These are phyloP conservation scores for Vitis amurensis DNA, from an alignment of 164 flowering plant species.

Conservation along the genomic window DNA sequence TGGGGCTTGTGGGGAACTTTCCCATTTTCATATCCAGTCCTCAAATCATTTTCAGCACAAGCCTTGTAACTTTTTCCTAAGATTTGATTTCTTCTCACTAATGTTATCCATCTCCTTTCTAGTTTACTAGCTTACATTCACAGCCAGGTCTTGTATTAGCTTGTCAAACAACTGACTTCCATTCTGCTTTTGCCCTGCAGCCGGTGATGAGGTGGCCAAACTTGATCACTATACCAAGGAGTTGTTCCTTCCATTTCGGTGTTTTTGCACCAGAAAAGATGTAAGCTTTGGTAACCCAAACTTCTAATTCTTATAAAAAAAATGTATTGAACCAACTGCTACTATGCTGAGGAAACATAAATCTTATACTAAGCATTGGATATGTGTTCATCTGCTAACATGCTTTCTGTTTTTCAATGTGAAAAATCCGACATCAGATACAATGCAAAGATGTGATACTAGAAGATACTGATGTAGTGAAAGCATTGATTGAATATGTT, in stretches of 20 bases:
- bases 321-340: background rate
- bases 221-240: constrained; percentile 35
- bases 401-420: background rate
- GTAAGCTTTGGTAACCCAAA: constrained; percentile 23
- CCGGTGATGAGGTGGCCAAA: constrained; percentile 3
- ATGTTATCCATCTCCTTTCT: too few relatives aligned
- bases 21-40: too few relatives aligned
- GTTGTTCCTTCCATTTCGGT: constrained; percentile 53
- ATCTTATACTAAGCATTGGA: background rate
- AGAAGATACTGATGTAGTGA: constrained; percentile 50
- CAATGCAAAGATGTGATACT: constrained; percentile 48
- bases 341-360: too few relatives aligned
- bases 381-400: background rate
- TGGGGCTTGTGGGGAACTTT: too few relatives aligned
- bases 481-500: constrained; percentile 43
- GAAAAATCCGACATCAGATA: constrained; percentile 28
- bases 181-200: constrained; percentile 18
- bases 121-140: too few relatives aligned
- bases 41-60: too few relatives aligned
- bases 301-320: background rate
- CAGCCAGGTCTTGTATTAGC: too few relatives aligned
- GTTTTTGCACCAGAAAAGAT: constrained; percentile 58
- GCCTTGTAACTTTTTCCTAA: too few relatives aligned
- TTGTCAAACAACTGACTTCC: background rate
- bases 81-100: too few relatives aligned